Percentiles rank a stretch among this genome's conserved stretches.
phyloP scores from a whole-genome alignment of 345 rosid species.

The Moricandia moricandioides region DNA sequence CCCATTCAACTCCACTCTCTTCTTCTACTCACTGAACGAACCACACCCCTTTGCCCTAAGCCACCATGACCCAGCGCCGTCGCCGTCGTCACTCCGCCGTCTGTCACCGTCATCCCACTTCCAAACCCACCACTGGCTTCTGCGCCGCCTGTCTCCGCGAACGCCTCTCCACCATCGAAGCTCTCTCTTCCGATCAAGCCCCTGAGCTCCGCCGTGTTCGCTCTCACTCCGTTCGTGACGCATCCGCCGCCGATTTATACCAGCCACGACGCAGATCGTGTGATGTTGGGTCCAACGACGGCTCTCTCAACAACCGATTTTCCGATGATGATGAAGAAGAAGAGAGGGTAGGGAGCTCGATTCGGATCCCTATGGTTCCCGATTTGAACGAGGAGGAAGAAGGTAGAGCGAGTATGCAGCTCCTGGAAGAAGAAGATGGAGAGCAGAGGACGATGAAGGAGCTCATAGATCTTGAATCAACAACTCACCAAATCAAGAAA shows the following conservation, averaged over 20 bases:
- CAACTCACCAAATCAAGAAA: constrained; percentile 37
- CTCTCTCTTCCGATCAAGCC: constrained; percentile 28
- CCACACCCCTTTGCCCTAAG: constrained; percentile 1
- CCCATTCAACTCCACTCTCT: constrained; percentile 4
- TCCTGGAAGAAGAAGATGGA: constrained; percentile 41
- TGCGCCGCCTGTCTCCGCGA: constrained; percentile 78
- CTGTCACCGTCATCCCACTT: constrained; percentile 67
- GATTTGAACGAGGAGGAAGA: constrained; percentile 28
- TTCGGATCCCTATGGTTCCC: constrained; percentile 26
- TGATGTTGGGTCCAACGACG: constrained; percentile 35
- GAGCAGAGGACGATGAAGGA: constrained; percentile 73
- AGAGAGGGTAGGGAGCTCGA: background rate
- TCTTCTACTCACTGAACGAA: constrained; percentile 9
- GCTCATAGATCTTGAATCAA: constrained; percentile 69
- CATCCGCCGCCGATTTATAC: constrained; percentile 1
- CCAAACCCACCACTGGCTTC: constrained; percentile 53
- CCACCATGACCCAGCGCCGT: constrained; percentile 48
- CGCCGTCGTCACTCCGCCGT: constrained; percentile 47
- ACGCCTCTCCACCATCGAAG: constrained; percentile 63
- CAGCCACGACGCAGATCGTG: constrained; percentile 63
- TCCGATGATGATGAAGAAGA: background rate
- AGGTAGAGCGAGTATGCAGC: background rate
- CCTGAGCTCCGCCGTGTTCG: constrained; percentile 33
- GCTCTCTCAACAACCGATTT: constrained; percentile 30
- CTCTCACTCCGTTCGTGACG: constrained; percentile 27